Base-by-base conservation (phyloP, 1,284 basidiomycete genomes). In the Rhodotorula sp. region DNA sequence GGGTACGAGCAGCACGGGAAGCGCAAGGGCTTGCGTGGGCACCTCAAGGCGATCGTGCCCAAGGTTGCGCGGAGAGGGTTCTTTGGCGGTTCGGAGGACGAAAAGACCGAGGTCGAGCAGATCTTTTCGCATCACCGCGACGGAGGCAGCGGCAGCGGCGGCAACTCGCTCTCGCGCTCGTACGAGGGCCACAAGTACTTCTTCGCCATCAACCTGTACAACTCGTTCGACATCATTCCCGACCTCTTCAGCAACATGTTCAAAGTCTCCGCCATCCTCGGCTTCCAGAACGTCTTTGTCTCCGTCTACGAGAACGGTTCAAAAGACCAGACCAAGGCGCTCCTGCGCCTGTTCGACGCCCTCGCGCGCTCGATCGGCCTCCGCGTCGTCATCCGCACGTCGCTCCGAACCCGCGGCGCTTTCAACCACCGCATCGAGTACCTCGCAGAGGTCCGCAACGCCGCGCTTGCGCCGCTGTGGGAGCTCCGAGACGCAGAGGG, bases 391-490 rank as follows among this genome's bases (percentile, higher is more conserved):
- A 96, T 97, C 78, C 87, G 92, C 66, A 92, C 92, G 2, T 91
- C 89, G 22, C 90, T 89, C 84, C 88, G 94, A 74, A 94, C 90
- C 9, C 85, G 94, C 63, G 94, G 94, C 61, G 89, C 90, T n/a
- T 96, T 97, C 84, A 93, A 94, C 81, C 94, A 97, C 80, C 92
- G 94, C 73, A 97, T 97, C 83, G 94, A 97, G 81, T 97, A 97
- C 82, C 88, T 97, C 64, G 94, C 94, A 36, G 94, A 97, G 80
- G 94, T 97, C 44, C 89, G 94, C 73, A 97, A 97, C 79, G 89
- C 91, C 46, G 94, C 94, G 36, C 90, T 97, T 80, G 91, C 90
- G 5, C 94, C 94, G 2, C 82, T 97, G 32, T 90, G 94, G 81
- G 94, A 97, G 79, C 85, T 95, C 54, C 85, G 94, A 58, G 93